Conservation (phyloP, 805 yeast genomes). For the Wilhelminamyces savonicus region DNA sequence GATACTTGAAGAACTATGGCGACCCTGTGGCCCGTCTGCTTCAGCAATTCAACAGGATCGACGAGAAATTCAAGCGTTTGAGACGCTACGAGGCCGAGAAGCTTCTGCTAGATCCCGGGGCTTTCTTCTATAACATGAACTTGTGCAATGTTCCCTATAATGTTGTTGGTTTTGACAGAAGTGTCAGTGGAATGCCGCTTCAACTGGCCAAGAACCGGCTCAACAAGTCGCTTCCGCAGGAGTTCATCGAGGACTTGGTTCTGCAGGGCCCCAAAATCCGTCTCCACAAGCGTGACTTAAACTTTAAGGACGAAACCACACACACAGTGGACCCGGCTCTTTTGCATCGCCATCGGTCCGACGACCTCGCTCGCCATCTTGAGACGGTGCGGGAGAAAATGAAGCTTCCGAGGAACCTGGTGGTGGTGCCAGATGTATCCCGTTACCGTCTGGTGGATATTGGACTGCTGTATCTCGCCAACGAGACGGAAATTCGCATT, state of each 20-base stretch:
- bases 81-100: constrained; percentile 28
- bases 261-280: constrained; percentile 22
- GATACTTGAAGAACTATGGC: constrained; percentile 24
- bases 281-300: constrained; percentile 30
- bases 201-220: constrained; percentile 15
- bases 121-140: constrained; percentile 22
- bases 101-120: constrained; percentile 21
- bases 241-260: constrained; percentile 32
- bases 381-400: too few relatives aligned
- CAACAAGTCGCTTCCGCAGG: constrained; percentile 23
- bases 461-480: too few relatives aligned
- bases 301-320: constrained; percentile 14
- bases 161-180: constrained; percentile 36
- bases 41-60: constrained; percentile 31
- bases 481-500: too few relatives aligned
- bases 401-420: too few relatives aligned
- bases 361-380: too few relatives aligned
- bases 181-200: constrained; percentile 33
- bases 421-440: too few relatives aligned
- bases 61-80: constrained; percentile 29
- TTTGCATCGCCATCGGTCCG: too few relatives aligned
- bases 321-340: too few relatives aligned
- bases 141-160: constrained; percentile 28
- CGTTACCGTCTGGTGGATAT: too few relatives aligned
- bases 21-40: constrained; percentile 22